Evolutionary conservation across 169 alveolate species (phyloP).

Genomic region (Cryptosporidium xiaoi): DNA sequence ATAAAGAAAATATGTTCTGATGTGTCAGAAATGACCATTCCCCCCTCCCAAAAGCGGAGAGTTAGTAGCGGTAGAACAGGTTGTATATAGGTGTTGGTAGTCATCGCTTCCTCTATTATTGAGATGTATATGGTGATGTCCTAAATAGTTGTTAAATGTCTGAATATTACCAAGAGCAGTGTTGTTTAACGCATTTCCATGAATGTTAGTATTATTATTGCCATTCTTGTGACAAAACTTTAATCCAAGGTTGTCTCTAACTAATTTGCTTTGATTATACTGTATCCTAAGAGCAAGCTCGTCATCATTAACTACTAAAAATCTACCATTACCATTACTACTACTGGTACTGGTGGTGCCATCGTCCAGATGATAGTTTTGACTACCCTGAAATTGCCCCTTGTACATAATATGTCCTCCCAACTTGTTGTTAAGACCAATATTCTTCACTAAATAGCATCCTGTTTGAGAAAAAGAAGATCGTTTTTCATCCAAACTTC

Average conservation of each 20-base stretch:
- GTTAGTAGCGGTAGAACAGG: constrained; percentile 71
- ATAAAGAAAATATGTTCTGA: too few relatives aligned
- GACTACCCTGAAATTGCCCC: not conserved
- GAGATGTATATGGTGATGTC: constrained; percentile 15
- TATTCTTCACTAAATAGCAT: constrained; percentile 1
- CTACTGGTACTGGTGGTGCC: not conserved
- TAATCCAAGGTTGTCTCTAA: not conserved
- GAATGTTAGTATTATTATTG: not conserved
- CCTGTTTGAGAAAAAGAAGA: too few relatives aligned
- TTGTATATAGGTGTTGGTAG: constrained; percentile 51
- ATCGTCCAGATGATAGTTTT: not conserved
- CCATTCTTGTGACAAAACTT: constrained; percentile 5
- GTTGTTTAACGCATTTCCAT: not conserved
- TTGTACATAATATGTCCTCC: constrained; percentile 3
- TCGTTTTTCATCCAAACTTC: constrained; percentile 27
- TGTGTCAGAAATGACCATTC: too few relatives aligned
- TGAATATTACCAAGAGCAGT: not conserved
- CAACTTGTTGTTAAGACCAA: not conserved
- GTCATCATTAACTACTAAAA: not conserved
- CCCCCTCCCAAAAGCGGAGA: constrained; percentile 57
- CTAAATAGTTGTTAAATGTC: not conserved
- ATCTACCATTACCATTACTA: not conserved
- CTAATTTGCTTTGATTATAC: constrained; percentile 2
- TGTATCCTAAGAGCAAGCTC: not conserved
- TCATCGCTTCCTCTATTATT: constrained; percentile 13